These are phyloP conservation scores for Mortierella sp. DNA, from an alignment of 371 early-diverging fungal species.

Conservation along the genomic window DNA sequence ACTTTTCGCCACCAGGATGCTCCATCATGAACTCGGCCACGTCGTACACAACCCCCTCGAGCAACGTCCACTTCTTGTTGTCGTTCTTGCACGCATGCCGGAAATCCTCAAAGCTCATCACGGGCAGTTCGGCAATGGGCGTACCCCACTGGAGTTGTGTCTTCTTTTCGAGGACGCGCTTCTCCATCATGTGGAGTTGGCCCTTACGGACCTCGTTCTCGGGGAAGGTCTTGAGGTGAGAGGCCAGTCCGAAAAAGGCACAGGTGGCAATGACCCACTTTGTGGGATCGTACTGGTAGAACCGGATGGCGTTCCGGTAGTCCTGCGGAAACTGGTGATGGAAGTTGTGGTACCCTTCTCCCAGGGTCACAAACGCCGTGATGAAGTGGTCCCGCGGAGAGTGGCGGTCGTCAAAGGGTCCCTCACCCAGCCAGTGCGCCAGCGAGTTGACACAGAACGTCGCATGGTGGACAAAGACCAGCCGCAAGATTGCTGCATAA, in stretches of 20 bases:
- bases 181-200: constrained; percentile 86
- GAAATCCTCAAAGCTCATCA: constrained; percentile 84
- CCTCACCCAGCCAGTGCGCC: constrained; percentile 87
- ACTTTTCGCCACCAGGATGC: constrained; percentile 89
- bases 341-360: constrained; percentile 94
- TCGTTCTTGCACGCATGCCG: constrained; percentile 74
- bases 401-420: constrained; percentile 85
- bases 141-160: constrained; percentile 83
- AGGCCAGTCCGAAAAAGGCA: constrained; percentile 83
- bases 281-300: constrained; percentile 96
- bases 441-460: constrained; percentile 97
- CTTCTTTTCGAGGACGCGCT: constrained; percentile 80
- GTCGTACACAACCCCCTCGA: constrained; percentile 94
- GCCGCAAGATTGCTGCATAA: constrained; percentile 85
- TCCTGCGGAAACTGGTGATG: constrained; percentile 98
- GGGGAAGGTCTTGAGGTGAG: constrained; percentile 91
- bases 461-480: constrained; percentile 92
- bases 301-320: constrained; percentile 95
- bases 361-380: constrained; percentile 86
- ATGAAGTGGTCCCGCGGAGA: constrained; percentile 89
- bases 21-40: constrained; percentile 90
- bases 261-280: constrained; percentile 91
- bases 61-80: constrained; percentile 87
- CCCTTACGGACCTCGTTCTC: constrained; percentile 93
- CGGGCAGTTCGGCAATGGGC: constrained; percentile 80